phyloP scores from a whole-genome alignment of 2,329 filamentous ascomycete genomes.

The Colletotrichum sidae region DNA sequence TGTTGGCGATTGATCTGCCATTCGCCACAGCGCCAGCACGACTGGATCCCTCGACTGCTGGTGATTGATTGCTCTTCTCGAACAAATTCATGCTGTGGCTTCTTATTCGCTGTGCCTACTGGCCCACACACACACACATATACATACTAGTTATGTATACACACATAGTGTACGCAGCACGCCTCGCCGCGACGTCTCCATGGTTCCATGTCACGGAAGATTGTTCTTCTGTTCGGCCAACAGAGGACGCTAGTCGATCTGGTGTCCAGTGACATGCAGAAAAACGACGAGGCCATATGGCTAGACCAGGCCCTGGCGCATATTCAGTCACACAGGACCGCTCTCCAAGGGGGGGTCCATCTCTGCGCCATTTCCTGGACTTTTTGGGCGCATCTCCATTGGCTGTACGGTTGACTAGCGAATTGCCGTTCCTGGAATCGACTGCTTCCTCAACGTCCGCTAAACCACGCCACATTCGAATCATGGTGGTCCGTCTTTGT shows the following conservation, averaged over 20 bases:
- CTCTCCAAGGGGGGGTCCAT: slow-evolving; percentile 1
- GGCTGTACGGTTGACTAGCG: background rate
- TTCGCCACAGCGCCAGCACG: slow-evolving; percentile 22
- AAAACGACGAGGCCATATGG: background rate
- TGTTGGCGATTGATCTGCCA: background rate
- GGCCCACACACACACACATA: slow-evolving; percentile 26
- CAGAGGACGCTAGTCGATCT: slow-evolving; percentile 9
- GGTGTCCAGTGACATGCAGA: slow-evolving; percentile 5
- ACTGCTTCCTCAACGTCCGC: slow-evolving; percentile 24
- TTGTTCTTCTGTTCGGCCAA: slow-evolving; percentile 20
- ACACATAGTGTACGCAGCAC: no score
- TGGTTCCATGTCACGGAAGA: slow-evolving; percentile 29
- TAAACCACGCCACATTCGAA: slow-evolving; percentile 31
- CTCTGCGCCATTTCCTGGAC: slow-evolving; percentile 2
- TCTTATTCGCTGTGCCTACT: slow-evolving; percentile 2
- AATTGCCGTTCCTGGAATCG: slow-evolving; percentile 25
- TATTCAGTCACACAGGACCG: no score
- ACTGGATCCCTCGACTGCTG: slow-evolving; percentile 14
- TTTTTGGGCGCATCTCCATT: slow-evolving; percentile 3
- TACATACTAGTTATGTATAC: background rate
- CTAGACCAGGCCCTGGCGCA: no score
- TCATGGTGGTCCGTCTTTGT: slow-evolving; percentile 26
- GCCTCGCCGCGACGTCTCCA: background rate
- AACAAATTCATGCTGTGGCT: slow-evolving; percentile 13
- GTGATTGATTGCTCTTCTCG: background rate